phyloP scores from a whole-genome alignment of 108 stramenopile species.

The Cyclotella distinguenda region DNA sequence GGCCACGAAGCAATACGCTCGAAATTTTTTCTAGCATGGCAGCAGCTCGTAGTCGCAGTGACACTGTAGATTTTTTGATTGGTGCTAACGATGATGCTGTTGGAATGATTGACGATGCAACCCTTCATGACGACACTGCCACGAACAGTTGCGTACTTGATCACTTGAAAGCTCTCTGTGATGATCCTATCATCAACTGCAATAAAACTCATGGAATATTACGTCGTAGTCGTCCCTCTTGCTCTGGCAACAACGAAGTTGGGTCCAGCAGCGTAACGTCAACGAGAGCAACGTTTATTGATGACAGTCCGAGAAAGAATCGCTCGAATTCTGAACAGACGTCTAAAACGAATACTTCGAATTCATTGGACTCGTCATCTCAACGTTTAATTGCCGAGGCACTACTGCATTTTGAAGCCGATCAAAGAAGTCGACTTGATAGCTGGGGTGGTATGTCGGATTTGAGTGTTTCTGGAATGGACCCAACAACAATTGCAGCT shows the following conservation, averaged over 20 bases:
- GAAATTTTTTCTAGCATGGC: slow-evolving; percentile 45
- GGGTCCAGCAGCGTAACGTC: slow-evolving; percentile 5
- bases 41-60: slow-evolving; percentile 25
- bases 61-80: slow-evolving; percentile 38
- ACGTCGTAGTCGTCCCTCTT: slow-evolving; percentile 16
- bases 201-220: slow-evolving; percentile 28
- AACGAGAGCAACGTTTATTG: slow-evolving; percentile 22
- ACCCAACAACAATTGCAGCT: slow-evolving; percentile 19
- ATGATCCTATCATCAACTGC: slow-evolving; percentile 21
- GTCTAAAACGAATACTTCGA: slow-evolving; percentile 17
- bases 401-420: slow-evolving; percentile 16
- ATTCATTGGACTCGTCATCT: slow-evolving; percentile 28
- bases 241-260: slow-evolving; percentile 11
- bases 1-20: slow-evolving; percentile 45
- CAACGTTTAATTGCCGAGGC: slow-evolving; percentile 17
- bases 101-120: slow-evolving; percentile 26
- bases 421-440: slow-evolving; percentile 64
- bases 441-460: slow-evolving; percentile 91
- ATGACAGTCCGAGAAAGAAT: slow-evolving; percentile 17
- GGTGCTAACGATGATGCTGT: slow-evolving; percentile 19
- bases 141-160: slow-evolving; percentile 29
- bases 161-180: slow-evolving; percentile 42
- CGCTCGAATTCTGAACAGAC: slow-evolving; percentile 29
- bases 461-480: slow-evolving; percentile 48
- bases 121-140: slow-evolving; percentile 14